Percentiles rank a stretch among this genome's conserved stretches.
Conservation (phyloP, 257 asterid genomes). For the Anisodus acutangulus region DNA sequence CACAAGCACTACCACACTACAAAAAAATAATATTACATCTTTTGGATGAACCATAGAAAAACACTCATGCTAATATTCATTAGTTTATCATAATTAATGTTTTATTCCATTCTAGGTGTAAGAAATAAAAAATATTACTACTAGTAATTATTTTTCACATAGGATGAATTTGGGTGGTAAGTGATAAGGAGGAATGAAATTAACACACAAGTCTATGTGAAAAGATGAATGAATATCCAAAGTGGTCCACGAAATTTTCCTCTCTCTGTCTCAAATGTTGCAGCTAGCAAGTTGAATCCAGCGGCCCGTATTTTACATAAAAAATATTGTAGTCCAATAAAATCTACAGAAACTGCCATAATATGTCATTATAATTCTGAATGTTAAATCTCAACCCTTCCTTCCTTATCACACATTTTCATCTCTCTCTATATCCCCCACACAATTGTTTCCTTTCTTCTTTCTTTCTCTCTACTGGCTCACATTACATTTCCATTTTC, state of each 20-base stretch:
- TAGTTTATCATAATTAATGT: not conserved
- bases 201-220: not conserved
- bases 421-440: slow-evolving; percentile 32
- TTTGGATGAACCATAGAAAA: not conserved
- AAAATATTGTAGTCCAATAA: not conserved
- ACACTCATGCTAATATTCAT: not conserved
- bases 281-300: slow-evolving; percentile 17
- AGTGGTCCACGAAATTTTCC: not conserved
- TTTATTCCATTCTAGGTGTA: not conserved
- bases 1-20: too few relatives aligned
- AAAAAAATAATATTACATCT: not conserved
- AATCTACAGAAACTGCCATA: slow-evolving; percentile 61
- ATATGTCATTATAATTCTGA: slow-evolving; percentile 64
- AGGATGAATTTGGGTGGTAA: too few relatives aligned
- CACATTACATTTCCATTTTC: slow-evolving; percentile 34
- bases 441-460: not conserved
- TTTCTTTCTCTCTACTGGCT: slow-evolving; percentile 36
- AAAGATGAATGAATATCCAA: not conserved
- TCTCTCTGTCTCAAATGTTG: not conserved
- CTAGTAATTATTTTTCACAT: not conserved
- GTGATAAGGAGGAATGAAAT: too few relatives aligned
- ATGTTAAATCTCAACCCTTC: slow-evolving; percentile 52
- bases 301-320: not conserved
- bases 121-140: not conserved
- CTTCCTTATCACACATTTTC: slow-evolving; percentile 25